Conservation (phyloP, 441 rosid species). For the Dalechampia spathulata region DNA sequence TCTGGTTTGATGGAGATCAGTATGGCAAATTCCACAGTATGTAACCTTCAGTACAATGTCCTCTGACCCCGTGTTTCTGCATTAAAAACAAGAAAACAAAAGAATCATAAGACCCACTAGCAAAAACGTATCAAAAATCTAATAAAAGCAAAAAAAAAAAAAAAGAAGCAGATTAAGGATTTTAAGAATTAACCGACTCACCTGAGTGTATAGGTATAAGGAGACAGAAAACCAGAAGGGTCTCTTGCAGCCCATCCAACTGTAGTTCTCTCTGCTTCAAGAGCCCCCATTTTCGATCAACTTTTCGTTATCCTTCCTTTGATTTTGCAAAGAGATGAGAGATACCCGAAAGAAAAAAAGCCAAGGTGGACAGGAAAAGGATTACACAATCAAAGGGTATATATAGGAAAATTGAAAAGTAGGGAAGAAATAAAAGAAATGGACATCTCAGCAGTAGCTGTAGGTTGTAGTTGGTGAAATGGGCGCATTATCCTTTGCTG, state of each 20-base stretch:
- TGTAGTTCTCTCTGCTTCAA: constrained; percentile 45
- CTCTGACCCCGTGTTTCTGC: constrained; percentile 68
- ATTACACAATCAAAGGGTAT: not conserved
- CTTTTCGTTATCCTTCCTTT: not conserved
- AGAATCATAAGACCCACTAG: not conserved
- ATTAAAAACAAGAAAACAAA: not conserved
- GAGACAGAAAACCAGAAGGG: constrained; percentile 63
- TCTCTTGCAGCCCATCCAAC: constrained; percentile 86
- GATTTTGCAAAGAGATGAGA: not conserved
- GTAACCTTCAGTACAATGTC: constrained; percentile 67
- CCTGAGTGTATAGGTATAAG: constrained; percentile 73
- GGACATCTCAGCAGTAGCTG: not conserved
- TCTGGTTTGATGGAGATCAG: constrained; percentile 53
- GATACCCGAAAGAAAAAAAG: not conserved
- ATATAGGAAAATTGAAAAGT: not conserved
- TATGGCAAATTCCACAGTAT: constrained; percentile 80
- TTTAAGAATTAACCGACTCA: constrained; percentile 10
- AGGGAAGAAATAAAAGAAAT: not conserved
- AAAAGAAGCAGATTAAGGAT: not conserved
- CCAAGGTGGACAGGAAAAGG: not conserved
- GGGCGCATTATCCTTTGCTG: too few species aligned
- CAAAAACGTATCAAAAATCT: not conserved
- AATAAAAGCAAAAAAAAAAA: too few species aligned
- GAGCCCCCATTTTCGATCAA: constrained; percentile 62
- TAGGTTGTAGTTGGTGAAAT: not conserved